phyloP scores from a whole-genome alignment of 768 basidiomycete species.

The Collybia mongolica region DNA sequence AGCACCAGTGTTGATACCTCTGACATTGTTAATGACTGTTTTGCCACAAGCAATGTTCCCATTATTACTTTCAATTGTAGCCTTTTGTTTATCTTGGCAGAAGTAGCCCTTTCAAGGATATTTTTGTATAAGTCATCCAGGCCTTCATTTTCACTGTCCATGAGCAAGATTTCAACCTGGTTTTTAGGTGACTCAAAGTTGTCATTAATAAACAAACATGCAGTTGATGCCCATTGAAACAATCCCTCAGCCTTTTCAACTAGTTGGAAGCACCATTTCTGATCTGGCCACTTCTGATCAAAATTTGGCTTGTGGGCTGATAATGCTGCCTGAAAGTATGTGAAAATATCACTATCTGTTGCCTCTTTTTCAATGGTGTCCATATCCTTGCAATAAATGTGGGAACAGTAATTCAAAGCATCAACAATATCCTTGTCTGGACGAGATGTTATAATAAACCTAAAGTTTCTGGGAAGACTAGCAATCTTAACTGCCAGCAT shows the following conservation, averaged over 20 bases:
- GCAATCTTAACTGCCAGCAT: slow-evolving; percentile 13
- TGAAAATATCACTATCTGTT: background rate
- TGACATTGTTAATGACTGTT: too few species aligned
- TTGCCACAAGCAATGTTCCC: too few species aligned
- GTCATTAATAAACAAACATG: background rate
- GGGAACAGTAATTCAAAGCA: slow-evolving; percentile 3
- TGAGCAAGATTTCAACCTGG: too few species aligned
- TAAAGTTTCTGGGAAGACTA: slow-evolving; percentile 24
- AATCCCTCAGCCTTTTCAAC: background rate
- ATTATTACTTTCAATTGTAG: too few species aligned
- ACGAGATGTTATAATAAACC: slow-evolving; percentile 29
- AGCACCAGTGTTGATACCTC: too few species aligned
- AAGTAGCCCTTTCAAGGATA: too few species aligned
- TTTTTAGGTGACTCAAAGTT: too few species aligned
- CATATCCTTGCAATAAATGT: background rate
- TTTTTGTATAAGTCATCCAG: too few species aligned
- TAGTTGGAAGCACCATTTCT: background rate
- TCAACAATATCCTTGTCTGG: slow-evolving; percentile 22
- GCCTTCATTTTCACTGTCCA: too few species aligned
- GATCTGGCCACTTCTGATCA: background rate
- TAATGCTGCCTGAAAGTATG: too few species aligned
- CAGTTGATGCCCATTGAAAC: background rate
- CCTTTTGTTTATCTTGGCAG: too few species aligned
- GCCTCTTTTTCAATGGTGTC: background rate
- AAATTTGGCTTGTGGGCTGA: background rate